These are phyloP conservation scores for Cercospora sojina DNA, from an alignment of 2,329 filamentous ascomycete genomes.

Conservation along the genomic window DNA sequence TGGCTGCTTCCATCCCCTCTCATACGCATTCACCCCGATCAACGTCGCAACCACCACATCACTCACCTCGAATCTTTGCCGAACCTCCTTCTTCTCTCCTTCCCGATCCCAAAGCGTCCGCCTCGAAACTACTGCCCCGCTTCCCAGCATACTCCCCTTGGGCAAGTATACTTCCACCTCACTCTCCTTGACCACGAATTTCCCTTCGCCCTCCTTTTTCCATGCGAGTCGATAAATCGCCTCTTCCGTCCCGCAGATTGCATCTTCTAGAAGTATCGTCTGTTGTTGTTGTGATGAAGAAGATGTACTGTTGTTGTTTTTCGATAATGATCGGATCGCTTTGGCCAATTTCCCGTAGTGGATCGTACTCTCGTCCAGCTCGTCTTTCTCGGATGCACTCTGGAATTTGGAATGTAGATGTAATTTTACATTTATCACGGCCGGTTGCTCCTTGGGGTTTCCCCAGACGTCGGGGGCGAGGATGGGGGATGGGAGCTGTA, in stretches of 20 bases:
- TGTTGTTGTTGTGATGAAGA: conserved; percentile 7
- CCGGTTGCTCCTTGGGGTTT: conserved; percentile 61
- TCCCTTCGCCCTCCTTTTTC: conserved; percentile 23
- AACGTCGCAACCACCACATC: conserved; percentile 64
- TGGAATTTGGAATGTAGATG: conserved; percentile 56
- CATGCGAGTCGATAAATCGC: conserved; percentile 31
- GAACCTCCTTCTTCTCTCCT: conserved; percentile 42
- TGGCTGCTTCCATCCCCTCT: conserved; percentile 64
- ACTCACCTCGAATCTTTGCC: conserved; percentile 34
- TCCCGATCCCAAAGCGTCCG: conserved; percentile 31
- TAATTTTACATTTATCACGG: conserved; percentile 60
- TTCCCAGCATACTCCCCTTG: conserved; percentile 67
- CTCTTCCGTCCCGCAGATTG: conserved; percentile 26
- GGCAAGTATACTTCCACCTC: conserved; percentile 53
- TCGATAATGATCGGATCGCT: conserved; percentile 50
- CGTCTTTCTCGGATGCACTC: conserved; percentile 59
- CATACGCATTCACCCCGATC: conserved; percentile 71
- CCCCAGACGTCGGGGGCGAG: conserved; percentile 68
- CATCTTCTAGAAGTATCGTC: conserved; percentile 27
- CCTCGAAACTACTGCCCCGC: conserved; percentile 42
- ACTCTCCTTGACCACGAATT: conserved; percentile 26
- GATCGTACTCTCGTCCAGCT: conserved; percentile 66
- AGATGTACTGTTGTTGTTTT: neutral
- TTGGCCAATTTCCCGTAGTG: conserved; percentile 74
- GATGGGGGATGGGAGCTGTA: conserved; percentile 57